phyloP scores from a whole-genome alignment of 2,329 filamentous ascomycete species.

The Colletotrichum plurivorum region DNA sequence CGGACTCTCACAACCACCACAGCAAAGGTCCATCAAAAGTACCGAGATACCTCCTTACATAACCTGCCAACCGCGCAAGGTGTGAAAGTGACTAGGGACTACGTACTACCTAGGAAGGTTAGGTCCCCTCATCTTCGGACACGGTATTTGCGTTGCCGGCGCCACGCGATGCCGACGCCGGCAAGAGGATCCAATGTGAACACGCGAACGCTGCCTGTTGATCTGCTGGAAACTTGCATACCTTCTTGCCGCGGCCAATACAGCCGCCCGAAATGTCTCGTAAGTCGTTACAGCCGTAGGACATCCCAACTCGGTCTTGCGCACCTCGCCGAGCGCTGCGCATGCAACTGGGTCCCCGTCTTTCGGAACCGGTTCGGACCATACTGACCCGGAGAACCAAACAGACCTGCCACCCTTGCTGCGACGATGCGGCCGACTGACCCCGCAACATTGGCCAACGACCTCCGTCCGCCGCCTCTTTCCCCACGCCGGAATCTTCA shows the following conservation, averaged over 20 bases:
- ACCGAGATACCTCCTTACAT: no score
- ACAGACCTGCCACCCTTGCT: constrained; percentile 18
- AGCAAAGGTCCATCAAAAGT: no score
- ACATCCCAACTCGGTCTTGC: no score
- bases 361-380: constrained; percentile 23
- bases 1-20: no score
- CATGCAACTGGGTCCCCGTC: neutral
- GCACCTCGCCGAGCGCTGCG: neutral
- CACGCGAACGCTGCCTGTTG: neutral
- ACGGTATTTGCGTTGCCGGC: neutral
- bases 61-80: no score
- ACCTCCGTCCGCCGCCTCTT: neutral
- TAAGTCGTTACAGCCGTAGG: neutral
- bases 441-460: neutral
- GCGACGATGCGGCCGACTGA: neutral
- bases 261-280: neutral
- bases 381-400: constrained; percentile 15
- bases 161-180: constrained; percentile 3
- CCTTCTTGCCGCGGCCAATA: neutral
- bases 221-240: no score
- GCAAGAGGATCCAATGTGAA: neutral
- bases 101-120: no score
- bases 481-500: neutral
- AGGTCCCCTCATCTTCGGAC: neutral
- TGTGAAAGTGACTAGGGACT: no score